Base-by-base conservation (phyloP, 768 basidiomycete species). In the Rhodotorula kratochvilovae region DNA sequence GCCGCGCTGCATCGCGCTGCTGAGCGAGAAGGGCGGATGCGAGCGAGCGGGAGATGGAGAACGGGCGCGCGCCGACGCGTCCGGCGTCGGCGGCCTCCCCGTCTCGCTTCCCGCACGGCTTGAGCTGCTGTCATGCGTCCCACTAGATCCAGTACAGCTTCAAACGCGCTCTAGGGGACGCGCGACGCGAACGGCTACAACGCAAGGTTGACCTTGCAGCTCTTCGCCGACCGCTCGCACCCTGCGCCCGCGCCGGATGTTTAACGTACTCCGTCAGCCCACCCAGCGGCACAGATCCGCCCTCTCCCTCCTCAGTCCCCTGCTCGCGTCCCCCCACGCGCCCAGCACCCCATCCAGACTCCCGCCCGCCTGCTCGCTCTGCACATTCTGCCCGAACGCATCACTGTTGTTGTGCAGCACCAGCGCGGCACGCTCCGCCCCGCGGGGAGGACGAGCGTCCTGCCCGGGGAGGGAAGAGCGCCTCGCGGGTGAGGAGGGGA, bases 391-490 rank as follows among this genome's bases (percentile, higher is more conserved):
- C 12, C 76, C 76, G 45, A 77, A 75, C 29, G 60, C 74, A 36
- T 77, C 76, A 17, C 54, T 55, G 55, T 77, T 77, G 66, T 77
- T 77, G 56, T 75, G 76, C 33, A 77, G 7, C 10, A 77, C 76
- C 3, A 77, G 50, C 23, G 73, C 55, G 50, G 71, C 64, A 16
- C 63, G 61, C 27, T 46, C 11, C 7, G 54, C 16, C 21, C 11
- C 35, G 39, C 39, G 45, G 51, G 31, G 4, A 39, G 19, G n/a
- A 17, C 50, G 31, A 45, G 60, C 57, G 33, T 53, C 3, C 19
- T 12, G 43, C 8, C 3, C n/a, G 27, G 23, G n/a, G 12, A 12
- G 39, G 33, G 39, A 63, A 68, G 21, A 68, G 61, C 21, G 31
- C 21, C 6, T 45, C n/a, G n/a, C 61, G 67, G 2, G 35, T 5